A percentile compares a stretch with the other conserved stretches of the same genome.
phyloP scores from a whole-genome alignment of 1,284 basidiomycete genomes.

The Cryptococcus depauperatus region DNA sequence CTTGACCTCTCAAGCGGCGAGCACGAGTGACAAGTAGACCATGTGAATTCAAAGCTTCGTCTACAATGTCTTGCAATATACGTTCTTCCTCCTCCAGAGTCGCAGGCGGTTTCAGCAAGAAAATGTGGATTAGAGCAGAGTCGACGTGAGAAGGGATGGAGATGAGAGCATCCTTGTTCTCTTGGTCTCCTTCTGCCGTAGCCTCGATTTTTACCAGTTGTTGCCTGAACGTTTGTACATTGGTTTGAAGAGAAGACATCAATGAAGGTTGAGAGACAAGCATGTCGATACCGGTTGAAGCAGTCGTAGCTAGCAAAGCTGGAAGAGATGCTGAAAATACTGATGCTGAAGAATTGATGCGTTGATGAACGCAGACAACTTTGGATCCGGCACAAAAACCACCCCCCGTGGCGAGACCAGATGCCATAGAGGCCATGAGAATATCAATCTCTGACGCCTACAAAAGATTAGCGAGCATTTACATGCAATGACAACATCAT shows the following conservation, averaged over 20 bases:
- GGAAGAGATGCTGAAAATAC: slow-evolving; percentile 96
- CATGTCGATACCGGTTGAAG: slow-evolving; percentile 73
- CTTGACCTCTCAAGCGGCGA: slow-evolving; percentile 71
- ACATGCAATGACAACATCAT: slow-evolving; percentile 31
- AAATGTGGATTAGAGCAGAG: slow-evolving; percentile 81
- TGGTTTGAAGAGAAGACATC: slow-evolving; percentile 68
- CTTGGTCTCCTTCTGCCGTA: slow-evolving; percentile 2
- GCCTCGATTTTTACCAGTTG: slow-evolving; percentile 63
- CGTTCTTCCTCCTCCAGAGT: slow-evolving; percentile 62
- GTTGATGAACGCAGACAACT: slow-evolving; percentile 79
- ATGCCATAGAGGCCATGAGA: slow-evolving; percentile 71
- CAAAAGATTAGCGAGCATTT: slow-evolving; percentile 5
- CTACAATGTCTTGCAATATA: slow-evolving; percentile 77
- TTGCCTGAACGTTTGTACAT: slow-evolving; percentile 63
- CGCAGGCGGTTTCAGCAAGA: slow-evolving; percentile 50
- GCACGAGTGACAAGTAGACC: slow-evolving; percentile 76
- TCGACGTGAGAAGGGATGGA: slow-evolving; percentile 74
- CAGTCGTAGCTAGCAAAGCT: slow-evolving; percentile 76
- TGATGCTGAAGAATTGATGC: slow-evolving; percentile 92
- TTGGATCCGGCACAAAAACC: slow-evolving; percentile 91
- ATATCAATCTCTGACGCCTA: slow-evolving; percentile 52
- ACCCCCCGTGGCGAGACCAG: slow-evolving; percentile 72
- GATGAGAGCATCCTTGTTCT: slow-evolving; percentile 55
- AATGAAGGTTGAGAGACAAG: slow-evolving; percentile 66
- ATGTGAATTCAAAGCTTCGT: slow-evolving; percentile 60